Evolutionary conservation across 768 basidiomycete species (phyloP), one percentile per base, ranked within the genome.

Genomic region (Jaapia argillacea): DNA sequence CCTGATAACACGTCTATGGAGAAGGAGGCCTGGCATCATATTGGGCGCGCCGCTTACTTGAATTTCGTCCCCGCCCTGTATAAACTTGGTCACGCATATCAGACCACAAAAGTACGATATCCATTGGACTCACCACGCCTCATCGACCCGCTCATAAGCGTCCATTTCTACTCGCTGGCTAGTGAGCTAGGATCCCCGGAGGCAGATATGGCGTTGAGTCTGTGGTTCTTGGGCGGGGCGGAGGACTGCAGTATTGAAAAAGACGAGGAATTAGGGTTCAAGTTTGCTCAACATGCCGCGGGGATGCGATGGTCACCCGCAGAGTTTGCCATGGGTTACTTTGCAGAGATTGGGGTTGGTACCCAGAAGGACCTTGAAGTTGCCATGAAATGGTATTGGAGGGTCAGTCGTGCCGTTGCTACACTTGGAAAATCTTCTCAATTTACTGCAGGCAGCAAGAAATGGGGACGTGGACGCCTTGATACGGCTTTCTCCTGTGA

Each of bases 321-420:
- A 0, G 86, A 92, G 58, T 97, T 97, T 58, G 94, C 92, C 1
- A 82, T 96, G 76, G 94, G 93, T 1, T 97, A 97, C 58, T 98
- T 94, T 57, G 72, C 72, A 26, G 93, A 97, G 60, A 85, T 96
- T 1, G 94, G 94, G 1, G 84, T 98, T 4, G 92, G 90, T 0
- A 77, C 81, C 7, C 54, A 54, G n/a, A 77, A 74, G 54, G 74
- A 85, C 54, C 42, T 86, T 26, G 72, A 70, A 0, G 66, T 67
- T 5, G 87, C 91, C 1, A 65, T 68, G 45, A 72, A 63, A 55
- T 98, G 92, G 90, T 98, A 98, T 59, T 61, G 65, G 24, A 64
- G 69, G 57, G 79, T 77, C 35, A 51, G 72, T 63, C 4, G 27
- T 23, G 18, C 23, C 12, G 41, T 40, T 35, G 23, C n/a, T n/a